Percentiles rank a stretch among this genome's conserved stretches.
Evolutionary conservation across 2,329 filamentous ascomycete genomes (phyloP).

Genomic region (Pyrenophora seminiperda): DNA sequence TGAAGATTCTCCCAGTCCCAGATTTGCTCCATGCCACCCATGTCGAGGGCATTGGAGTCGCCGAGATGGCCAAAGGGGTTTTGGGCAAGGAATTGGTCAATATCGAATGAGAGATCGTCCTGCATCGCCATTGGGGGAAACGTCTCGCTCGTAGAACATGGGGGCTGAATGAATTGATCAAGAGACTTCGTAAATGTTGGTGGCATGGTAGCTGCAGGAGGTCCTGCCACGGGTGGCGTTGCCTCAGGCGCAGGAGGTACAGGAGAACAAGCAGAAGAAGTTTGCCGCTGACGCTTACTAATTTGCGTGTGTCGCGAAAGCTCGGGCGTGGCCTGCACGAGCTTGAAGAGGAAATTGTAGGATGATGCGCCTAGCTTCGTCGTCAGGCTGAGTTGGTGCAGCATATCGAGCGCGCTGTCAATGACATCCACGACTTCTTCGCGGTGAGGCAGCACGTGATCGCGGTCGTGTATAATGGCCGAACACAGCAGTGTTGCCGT

Average conservation of each 20-base stretch:
- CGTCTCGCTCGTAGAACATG: neutral
- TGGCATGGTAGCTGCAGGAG: neutral
- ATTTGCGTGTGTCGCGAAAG: slow-evolving; percentile 20
- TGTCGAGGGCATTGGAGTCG: slow-evolving; percentile 21
- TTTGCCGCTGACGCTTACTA: slow-evolving; percentile 27
- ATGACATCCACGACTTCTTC: slow-evolving; percentile 52
- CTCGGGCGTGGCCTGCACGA: slow-evolving; percentile 36
- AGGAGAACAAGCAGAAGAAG: slow-evolving; percentile 4
- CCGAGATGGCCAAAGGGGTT: slow-evolving; percentile 28
- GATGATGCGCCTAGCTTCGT: slow-evolving; percentile 40
- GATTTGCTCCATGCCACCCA: slow-evolving; percentile 41
- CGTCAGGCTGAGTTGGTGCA: slow-evolving; percentile 36
- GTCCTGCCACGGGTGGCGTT: neutral
- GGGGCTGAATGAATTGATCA: neutral
- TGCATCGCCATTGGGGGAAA: slow-evolving; percentile 6
- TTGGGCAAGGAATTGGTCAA: slow-evolving; percentile 38
- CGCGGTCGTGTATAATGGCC: slow-evolving; percentile 57
- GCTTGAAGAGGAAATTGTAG: slow-evolving; percentile 39
- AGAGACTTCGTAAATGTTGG: neutral
- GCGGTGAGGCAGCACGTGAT: slow-evolving; percentile 49
- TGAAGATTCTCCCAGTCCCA: slow-evolving; percentile 42
- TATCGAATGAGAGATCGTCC: slow-evolving; percentile 33
- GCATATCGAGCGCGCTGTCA: slow-evolving; percentile 34
- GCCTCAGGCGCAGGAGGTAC: slow-evolving; percentile 1
- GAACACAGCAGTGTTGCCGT: slow-evolving; percentile 59